A percentile compares a stretch with the other conserved stretches of the same genome.
These are phyloP conservation scores for Hypericum perforatum DNA, from an alignment of 345 rosid genomes.

Conservation along the genomic window DNA sequence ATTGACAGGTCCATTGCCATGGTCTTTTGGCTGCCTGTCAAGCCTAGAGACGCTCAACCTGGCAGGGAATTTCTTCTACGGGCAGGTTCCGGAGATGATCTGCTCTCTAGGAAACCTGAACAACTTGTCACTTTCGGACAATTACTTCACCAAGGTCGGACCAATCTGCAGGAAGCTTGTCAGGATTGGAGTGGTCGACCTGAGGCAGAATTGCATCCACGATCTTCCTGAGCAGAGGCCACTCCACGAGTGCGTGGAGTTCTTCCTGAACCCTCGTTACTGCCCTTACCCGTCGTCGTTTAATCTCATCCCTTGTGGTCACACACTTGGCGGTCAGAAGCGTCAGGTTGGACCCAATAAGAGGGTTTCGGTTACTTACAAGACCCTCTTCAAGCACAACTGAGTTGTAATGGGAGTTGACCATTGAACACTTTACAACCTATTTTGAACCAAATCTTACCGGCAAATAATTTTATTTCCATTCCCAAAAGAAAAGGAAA, in stretches of 20 bases:
- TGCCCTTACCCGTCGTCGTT: constrained; percentile 17
- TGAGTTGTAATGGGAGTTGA: too few relatives aligned
- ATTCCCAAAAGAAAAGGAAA: too few relatives aligned
- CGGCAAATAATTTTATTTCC: too few relatives aligned
- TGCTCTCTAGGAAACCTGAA: constrained; percentile 19
- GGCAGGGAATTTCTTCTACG: constrained; percentile 30
- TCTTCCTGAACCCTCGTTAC: constrained; percentile 14
- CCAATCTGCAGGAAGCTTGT: constrained; percentile 28
- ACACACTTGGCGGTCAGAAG: not conserved
- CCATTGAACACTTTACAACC: too few relatives aligned
- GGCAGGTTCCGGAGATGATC: constrained; percentile 29
- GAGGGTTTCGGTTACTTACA: constrained; percentile 17
- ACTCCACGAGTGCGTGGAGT: constrained; percentile 18
- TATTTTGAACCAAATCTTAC: too few relatives aligned
- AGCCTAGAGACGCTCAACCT: constrained; percentile 30
- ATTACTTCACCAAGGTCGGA: constrained; percentile 29
- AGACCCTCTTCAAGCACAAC: constrained; percentile 14
- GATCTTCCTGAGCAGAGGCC: constrained; percentile 34
- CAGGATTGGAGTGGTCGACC: constrained; percentile 20
- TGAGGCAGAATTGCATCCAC: constrained; percentile 30
- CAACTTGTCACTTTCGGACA: constrained; percentile 28
- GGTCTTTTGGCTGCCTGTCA: constrained; percentile 30
- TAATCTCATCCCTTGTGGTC: constrained; percentile 22
- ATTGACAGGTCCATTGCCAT: constrained; percentile 37
- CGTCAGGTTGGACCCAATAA: not conserved